phyloP scores from a whole-genome alignment of 495 filamentous ascomycete genomes.

The Penicillium waksmanii region DNA sequence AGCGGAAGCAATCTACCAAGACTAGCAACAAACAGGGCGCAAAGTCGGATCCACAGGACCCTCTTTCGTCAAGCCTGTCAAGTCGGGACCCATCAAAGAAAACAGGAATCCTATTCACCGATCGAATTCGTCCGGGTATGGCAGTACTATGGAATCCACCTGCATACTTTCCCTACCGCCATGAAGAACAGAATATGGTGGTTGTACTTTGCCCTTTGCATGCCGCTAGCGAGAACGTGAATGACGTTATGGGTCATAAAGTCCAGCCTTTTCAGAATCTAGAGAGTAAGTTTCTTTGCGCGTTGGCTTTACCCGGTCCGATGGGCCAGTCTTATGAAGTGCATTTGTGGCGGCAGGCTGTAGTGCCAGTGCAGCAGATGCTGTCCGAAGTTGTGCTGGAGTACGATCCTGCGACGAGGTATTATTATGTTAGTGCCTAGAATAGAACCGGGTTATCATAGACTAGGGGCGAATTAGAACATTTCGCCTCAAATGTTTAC shows the following conservation, averaged over 20 bases:
- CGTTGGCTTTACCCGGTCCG: conserved; percentile 26
- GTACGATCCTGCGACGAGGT: conserved; percentile 43
- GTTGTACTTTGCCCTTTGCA: conserved; percentile 8
- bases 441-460: background rate
- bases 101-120: background rate
- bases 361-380: conserved; percentile 35
- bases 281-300: conserved; percentile 28
- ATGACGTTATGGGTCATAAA: background rate
- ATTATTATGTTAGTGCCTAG: conserved; percentile 24
- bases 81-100: background rate
- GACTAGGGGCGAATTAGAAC: no score
- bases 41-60: background rate
- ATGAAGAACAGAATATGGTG: background rate
- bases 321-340: conserved; percentile 39
- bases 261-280: background rate
- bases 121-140: conserved; percentile 11
- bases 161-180: no score
- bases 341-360: conserved; percentile 31
- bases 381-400: conserved; percentile 41
- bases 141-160: conserved; percentile 1
- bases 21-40: background rate
- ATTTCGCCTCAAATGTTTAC: background rate
- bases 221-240: background rate
- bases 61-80: background rate
- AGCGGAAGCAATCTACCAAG: background rate